Evolutionary conservation across 2,329 filamentous ascomycete genomes (phyloP), one percentile per base, ranked within the genome.

Genomic region (Didymella segeticola): DNA sequence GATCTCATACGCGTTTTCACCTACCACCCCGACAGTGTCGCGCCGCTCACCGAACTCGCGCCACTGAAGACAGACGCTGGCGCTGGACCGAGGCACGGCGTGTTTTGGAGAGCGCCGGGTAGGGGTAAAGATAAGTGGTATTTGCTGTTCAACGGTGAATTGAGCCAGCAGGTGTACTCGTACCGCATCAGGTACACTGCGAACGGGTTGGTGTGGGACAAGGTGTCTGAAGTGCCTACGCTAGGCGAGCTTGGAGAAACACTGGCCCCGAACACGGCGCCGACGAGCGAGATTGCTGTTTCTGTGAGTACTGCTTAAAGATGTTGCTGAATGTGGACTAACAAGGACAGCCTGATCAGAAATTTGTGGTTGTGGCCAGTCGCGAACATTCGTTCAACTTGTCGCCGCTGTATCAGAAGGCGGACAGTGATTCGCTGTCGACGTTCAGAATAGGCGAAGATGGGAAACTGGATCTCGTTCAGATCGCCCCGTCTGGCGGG

Each of bases 351-450:
- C 52, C 56, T 17, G 75, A 78, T 50, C 76, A 79, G 51, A 82
- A 80, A 34, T 89, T 85, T 75, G 70, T 91, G 36, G 79, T 88
- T 61, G 80, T 89, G 31, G 87, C 87, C 1, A 88, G 87, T 56
- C 86, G 89, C 51, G 82, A 82, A 67, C 86, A 88, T 67, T 77
- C 75, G 31, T 75, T 79, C 22, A 82, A 86, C 63, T 73, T 54
- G 59, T 64, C 53, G 77, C 68, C 78, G 11, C 51, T 69, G 4
- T 22, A 51, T 17, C 27, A 43, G 23, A 51, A 38, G 25, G 34
- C 43, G 36, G 48, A 58, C 1, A 77, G 74, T 0, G 87, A 90
- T 69, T 82, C 87, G 0, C 74, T 92, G 39, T 81, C 88, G 56
- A 83, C 78, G 54, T 62, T 62, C 38, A 38, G 30, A 0, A 47